Base-by-base conservation (phyloP, 192 early-diverging fungal species). In the Backusella tuberculispora region DNA sequence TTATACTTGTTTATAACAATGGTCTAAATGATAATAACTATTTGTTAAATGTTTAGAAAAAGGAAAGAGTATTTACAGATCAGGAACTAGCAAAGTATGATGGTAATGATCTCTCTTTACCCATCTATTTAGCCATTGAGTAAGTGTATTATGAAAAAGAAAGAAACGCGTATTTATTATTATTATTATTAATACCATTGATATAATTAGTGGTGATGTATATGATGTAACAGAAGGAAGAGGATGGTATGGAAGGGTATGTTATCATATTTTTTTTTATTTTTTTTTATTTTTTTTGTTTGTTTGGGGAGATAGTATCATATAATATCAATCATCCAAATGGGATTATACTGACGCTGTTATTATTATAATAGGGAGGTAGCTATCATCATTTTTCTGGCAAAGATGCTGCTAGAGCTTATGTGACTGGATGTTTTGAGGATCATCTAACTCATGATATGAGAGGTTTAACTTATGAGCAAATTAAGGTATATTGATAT, bases 391-490 rank as follows among this genome's bases (percentile, higher is more conserved):
- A 95, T 80, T 99, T 97, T 85, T 84, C 95, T 7, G 97, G 98
- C 1, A 86, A 86, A 47, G 98, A 99, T 83, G 95, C 96, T 4
- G 90, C 96, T 13, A 85, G 98, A 37, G 96, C 98, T 13, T 99
- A 93, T 78, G 91, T 92, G 17, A 99, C 98, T 3, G 97, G 97
- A 42, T 99, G 98, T 80, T 95, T 98, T 75, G 72, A 94, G 53
- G 92, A 92, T 44, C 95, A 99, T 76, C 81, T 97, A 24, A 98
- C 96, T 10, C 96, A 96, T 73, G 98, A 99, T 84, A 81, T 95
- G 14, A 90, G 97, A 43, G 97, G 96, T 12, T 84, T 99, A 37
- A 90, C 82, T 2, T 81, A 86, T 14, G 74, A 83, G 4, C 87
- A 99, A 82, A 73, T 98, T 8, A 88, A 91, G 53, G 95, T 92